Percentiles rank a stretch among this genome's conserved stretches.
Conservation (phyloP, 2,329 filamentous ascomycete species). For the Podosphaera fusca region DNA sequence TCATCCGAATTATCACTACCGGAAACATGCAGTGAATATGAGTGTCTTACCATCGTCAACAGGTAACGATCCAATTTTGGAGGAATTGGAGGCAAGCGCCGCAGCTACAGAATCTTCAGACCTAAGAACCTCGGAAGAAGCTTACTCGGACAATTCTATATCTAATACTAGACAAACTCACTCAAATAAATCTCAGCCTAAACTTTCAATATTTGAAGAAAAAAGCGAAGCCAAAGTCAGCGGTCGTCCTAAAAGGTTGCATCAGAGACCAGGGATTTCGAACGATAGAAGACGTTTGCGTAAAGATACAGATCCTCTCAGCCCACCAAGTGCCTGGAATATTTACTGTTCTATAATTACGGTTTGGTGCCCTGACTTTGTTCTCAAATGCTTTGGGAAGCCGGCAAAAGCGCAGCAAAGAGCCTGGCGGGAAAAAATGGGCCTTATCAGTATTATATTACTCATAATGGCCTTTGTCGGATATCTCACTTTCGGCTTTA, state of each 20-base stretch:
- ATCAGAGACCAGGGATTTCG: slow-evolving; percentile 37
- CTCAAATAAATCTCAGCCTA: slow-evolving; percentile 9
- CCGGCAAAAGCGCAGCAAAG: slow-evolving; percentile 65
- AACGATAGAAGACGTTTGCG: slow-evolving; percentile 33
- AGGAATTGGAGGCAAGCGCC: slow-evolving; percentile 40
- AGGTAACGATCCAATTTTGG: slow-evolving; percentile 69
- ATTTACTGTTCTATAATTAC: slow-evolving; percentile 86
- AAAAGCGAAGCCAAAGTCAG: slow-evolving; percentile 14
- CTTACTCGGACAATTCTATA: slow-evolving; percentile 9
- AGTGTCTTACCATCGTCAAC: slow-evolving; percentile 72
- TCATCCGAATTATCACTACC: slow-evolving; percentile 89
- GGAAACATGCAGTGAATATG: slow-evolving; percentile 88
- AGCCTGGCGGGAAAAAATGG: slow-evolving; percentile 97
- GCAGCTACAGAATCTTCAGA: slow-evolving; percentile 13
- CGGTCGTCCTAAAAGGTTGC: slow-evolving; percentile 9
- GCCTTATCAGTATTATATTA: slow-evolving; percentile 80
- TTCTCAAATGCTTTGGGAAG: slow-evolving; percentile 70
- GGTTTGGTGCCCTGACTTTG: slow-evolving; percentile 76
- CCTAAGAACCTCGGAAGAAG: slow-evolving; percentile 14
- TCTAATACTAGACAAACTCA: slow-evolving; percentile 10
- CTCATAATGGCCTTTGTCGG: slow-evolving; percentile 73
- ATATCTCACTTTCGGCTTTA: slow-evolving; percentile 94
- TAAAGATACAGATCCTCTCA: slow-evolving; percentile 37
- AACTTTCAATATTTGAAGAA: slow-evolving; percentile 4
- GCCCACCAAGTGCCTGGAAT: slow-evolving; percentile 77